phyloP scores from a whole-genome alignment of 345 rosid species.

The Draba incana region DNA sequence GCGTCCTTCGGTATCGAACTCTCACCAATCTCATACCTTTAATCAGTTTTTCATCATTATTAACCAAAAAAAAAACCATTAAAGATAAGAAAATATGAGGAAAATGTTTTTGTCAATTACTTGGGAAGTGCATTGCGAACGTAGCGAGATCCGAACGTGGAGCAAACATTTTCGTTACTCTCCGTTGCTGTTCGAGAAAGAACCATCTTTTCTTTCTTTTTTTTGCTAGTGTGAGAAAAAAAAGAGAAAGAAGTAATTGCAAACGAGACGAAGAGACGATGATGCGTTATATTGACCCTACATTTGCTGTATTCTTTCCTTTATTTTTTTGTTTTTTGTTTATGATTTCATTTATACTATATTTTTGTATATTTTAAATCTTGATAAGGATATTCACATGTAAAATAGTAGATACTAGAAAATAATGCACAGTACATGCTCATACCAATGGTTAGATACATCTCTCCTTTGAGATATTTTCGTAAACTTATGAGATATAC shows the following conservation, averaged over 20 bases:
- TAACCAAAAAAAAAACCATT: background rate
- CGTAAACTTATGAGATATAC: too few species aligned
- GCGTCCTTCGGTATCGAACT: slow-evolving; percentile 94
- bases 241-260: slow-evolving; percentile 19
- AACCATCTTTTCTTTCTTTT: slow-evolving; percentile 44
- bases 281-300: slow-evolving; percentile 36
- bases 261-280: slow-evolving; percentile 18
- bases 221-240: slow-evolving; percentile 2
- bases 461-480: too few species aligned
- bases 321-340: background rate
- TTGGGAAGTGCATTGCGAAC: slow-evolving; percentile 64
- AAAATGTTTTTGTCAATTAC: slow-evolving; percentile 31
- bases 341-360: background rate
- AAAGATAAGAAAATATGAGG: background rate
- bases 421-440: too few species aligned
- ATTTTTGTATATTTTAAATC: too few species aligned
- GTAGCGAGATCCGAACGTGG: slow-evolving; percentile 80
- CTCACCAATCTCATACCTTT: slow-evolving; percentile 79
- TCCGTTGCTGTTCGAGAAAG: slow-evolving; percentile 40
- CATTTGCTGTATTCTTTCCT: slow-evolving; percentile 17
- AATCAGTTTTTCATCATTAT: background rate
- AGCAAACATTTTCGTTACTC: slow-evolving; percentile 45
- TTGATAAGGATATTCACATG: too few species aligned
- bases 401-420: too few species aligned
- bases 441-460: too few species aligned